phyloP scores from a whole-genome alignment of 192 early-diverging fungal genomes.

The Coemansia sp. region DNA sequence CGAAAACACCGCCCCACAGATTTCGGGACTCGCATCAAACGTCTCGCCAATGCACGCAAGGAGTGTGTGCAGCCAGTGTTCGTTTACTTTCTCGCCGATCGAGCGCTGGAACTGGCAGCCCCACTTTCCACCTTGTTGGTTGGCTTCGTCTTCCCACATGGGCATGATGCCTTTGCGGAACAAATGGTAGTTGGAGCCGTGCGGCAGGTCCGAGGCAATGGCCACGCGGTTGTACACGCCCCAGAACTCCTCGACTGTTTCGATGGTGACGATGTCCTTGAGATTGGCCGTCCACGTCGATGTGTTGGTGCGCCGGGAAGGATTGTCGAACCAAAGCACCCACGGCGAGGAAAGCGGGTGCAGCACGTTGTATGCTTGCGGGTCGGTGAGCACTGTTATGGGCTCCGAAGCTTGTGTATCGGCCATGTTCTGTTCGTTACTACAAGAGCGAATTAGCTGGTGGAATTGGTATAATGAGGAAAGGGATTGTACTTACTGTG shows the following conservation, averaged over 20 bases:
- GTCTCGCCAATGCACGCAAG: constrained; percentile 87
- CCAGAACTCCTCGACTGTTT: constrained; percentile 97
- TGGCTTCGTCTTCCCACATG: constrained; percentile 92
- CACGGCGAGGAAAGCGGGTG: constrained; percentile 86
- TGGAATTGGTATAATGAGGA: background rate
- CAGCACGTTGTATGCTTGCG: constrained; percentile 75
- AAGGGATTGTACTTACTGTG: background rate
- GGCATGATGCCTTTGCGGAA: constrained; percentile 92
- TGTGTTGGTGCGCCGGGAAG: constrained; percentile 71
- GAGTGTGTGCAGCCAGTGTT: constrained; percentile 83
- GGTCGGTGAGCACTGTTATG: constrained; percentile 56
- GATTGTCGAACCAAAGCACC: constrained; percentile 96
- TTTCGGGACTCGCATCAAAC: constrained; percentile 74
- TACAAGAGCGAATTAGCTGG: background rate
- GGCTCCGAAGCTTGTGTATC: constrained; percentile 8
- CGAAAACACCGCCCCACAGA: constrained; percentile 87
- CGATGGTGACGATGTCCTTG: constrained; percentile 88
- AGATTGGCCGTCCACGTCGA: constrained; percentile 81
- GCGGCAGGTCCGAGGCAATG: constrained; percentile 67
- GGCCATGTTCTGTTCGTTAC: background rate
- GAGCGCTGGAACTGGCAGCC: constrained; percentile 71
- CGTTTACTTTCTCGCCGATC: constrained; percentile 73
- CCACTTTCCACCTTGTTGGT: constrained; percentile 92
- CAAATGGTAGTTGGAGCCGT: constrained; percentile 89
- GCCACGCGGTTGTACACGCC: constrained; percentile 90